Evolutionary conservation across 495 filamentous ascomycete genomes (phyloP).

Genomic region (Copromyces sp.): DNA sequence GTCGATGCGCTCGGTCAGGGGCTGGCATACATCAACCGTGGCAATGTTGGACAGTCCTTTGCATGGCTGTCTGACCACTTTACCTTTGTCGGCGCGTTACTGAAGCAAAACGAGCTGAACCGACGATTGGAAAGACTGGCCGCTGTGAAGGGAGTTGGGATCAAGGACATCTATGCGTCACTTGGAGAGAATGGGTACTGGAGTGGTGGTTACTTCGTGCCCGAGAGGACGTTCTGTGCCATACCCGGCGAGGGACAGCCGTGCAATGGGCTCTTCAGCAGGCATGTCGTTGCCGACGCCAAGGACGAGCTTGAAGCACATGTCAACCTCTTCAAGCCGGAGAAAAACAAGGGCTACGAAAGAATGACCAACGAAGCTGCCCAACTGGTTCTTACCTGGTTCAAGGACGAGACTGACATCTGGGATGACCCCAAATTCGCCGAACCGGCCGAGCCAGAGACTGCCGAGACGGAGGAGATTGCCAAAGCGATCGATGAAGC

Average conservation of each 20-base stretch:
- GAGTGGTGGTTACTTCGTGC: slow-evolving; percentile 45
- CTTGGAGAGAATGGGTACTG: slow-evolving; percentile 43
- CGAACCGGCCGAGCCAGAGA: slow-evolving; percentile 20
- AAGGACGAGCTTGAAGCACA: slow-evolving; percentile 78
- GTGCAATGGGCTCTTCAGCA: slow-evolving; percentile 37
- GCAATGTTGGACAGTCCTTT: slow-evolving; percentile 36
- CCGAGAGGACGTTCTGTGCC: slow-evolving; percentile 42
- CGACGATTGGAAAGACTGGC: slow-evolving; percentile 32
- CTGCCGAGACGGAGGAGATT: slow-evolving; percentile 26
- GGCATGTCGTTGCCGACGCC: slow-evolving; percentile 60
- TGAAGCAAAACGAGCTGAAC: slow-evolving; percentile 33
- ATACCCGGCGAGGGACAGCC: slow-evolving; percentile 27
- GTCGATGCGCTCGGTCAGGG: slow-evolving; percentile 39
- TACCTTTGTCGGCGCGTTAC: slow-evolving; percentile 35
- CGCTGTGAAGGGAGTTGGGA: slow-evolving; percentile 28
- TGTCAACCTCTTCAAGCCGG: slow-evolving; percentile 69
- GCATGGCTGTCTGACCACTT: slow-evolving; percentile 39
- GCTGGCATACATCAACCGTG: slow-evolving; percentile 38
- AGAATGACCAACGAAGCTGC: slow-evolving; percentile 56
- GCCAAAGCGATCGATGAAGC: slow-evolving; percentile 27
- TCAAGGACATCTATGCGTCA: slow-evolving; percentile 23
- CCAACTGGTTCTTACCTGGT: slow-evolving; percentile 46
- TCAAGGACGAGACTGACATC: slow-evolving; percentile 31
- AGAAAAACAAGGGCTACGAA: slow-evolving; percentile 68
- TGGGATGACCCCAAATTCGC: slow-evolving; percentile 33